A percentile compares a stretch with the other conserved stretches of the same genome.
These are phyloP conservation scores for Aphanomyces astaci DNA, from an alignment of 352 stramenopile genomes.

Conservation along the genomic window DNA sequence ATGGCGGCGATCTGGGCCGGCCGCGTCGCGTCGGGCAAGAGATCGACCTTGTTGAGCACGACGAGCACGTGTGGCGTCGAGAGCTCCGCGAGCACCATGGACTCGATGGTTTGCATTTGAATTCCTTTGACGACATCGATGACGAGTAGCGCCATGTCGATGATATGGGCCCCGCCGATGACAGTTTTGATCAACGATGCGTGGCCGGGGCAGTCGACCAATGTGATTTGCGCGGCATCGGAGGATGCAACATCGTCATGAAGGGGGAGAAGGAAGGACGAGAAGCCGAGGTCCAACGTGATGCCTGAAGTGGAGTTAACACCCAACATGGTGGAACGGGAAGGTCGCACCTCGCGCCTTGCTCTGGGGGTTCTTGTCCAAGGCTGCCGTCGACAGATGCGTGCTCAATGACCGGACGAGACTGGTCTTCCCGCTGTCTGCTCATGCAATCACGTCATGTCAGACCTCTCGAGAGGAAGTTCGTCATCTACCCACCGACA, in stretches of 20 bases:
- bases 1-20: conserved; percentile 38
- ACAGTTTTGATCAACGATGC: conserved; percentile 98
- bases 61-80: conserved; percentile 85
- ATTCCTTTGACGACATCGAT: conserved; percentile 96
- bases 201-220: conserved; percentile 95
- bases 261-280: conserved; percentile 82
- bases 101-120: conserved; percentile 98
- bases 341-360: conserved; percentile 92
- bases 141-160: conserved; percentile 97
- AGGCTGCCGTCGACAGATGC: conserved; percentile 93
- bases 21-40: conserved; percentile 73
- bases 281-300: conserved; percentile 98
- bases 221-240: conserved; percentile 87
- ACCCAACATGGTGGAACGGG: conserved; percentile 12
- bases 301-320: conserved; percentile 65
- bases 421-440: conserved; percentile 97
- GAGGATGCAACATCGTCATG: conserved; percentile 17
- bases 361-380: conserved; percentile 98
- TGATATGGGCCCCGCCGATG: conserved; percentile 97
- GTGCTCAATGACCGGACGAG: conserved; percentile 95
- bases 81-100: conserved; percentile 93
- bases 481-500: conserved; percentile 34
- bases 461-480: too few relatives aligned
- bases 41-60: conserved; percentile 97
- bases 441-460: not conserved